Conservation (phyloP, 192 early-diverging fungal species). For the Rhizoclosmatium globosum region DNA sequence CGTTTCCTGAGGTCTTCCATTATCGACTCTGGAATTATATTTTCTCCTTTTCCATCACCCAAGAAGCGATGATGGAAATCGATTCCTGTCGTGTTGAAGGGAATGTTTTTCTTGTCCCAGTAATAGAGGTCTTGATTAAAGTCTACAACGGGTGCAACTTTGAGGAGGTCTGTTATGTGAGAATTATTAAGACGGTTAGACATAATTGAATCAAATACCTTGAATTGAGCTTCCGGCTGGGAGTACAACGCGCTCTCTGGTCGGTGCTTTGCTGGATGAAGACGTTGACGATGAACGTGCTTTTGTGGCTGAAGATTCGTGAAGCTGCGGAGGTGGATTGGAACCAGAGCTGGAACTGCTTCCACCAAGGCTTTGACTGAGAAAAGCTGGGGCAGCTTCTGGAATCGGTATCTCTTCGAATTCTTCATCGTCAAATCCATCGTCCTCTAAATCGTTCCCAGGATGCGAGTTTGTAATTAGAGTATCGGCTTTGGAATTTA, state of each 20-base stretch:
- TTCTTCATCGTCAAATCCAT: conserved; percentile 9
- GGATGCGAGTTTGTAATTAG: not conserved
- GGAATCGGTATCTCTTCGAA: conserved; percentile 21
- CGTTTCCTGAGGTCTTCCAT: conserved; percentile 28
- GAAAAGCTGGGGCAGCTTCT: not conserved
- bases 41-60: conserved; percentile 28
- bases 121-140: conserved; percentile 31
- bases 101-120: conserved; percentile 36
- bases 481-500: conserved; percentile 5
- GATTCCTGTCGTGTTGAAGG: conserved; percentile 26
- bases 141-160: conserved; percentile 30
- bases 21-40: conserved; percentile 18
- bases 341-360: not conserved
- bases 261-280: not conserved
- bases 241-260: not conserved
- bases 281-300: not conserved
- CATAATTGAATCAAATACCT: conserved; percentile 1
- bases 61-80: conserved; percentile 33
- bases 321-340: too few species aligned
- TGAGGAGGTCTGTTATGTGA: conserved; percentile 11
- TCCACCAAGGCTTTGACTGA: not conserved
- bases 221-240: not conserved
- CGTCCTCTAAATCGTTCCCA: not conserved
- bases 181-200: not conserved
- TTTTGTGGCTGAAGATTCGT: not conserved